Conservation (phyloP, 2,329 filamentous ascomycete genomes). For the Hypoxylon sp. region DNA sequence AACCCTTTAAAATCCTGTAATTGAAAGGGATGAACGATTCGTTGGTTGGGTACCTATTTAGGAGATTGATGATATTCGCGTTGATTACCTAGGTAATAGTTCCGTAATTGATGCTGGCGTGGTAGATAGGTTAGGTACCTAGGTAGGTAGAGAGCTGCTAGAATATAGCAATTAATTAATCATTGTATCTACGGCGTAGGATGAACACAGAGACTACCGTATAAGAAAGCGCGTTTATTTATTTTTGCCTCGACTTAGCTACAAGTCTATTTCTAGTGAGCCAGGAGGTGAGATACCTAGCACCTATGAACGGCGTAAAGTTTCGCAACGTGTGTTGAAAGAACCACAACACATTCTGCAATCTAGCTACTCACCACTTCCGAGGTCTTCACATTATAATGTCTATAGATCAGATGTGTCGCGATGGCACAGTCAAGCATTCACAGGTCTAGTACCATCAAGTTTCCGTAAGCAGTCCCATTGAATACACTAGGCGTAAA, state of each 20-base stretch:
- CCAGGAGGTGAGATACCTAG: no score
- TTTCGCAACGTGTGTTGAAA: no score
- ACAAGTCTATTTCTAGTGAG: no score
- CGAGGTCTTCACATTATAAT: neutral
- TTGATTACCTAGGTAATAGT: neutral
- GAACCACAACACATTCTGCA: no score
- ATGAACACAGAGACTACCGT: no score
- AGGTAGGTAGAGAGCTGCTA: neutral
- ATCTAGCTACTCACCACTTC: no score
- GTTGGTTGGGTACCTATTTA: no score
- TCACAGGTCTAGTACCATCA: neutral
- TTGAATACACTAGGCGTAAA: slow-evolving; percentile 36
- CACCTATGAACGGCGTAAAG: no score
- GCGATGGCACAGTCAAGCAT: neutral
- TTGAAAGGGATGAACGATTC: neutral
- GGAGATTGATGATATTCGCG: neutral
- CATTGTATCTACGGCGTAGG: neutral
- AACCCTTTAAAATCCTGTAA: neutral
- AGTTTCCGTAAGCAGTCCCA: slow-evolving; percentile 23
- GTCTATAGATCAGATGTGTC: no score
- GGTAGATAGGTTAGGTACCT: no score
- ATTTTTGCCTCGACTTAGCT: no score
- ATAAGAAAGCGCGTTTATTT: no score
- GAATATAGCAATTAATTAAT: neutral
- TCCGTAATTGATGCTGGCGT: neutral